Base-by-base conservation (phyloP, 1,139 yeast genomes). In the Meyerozyma carpophila region DNA sequence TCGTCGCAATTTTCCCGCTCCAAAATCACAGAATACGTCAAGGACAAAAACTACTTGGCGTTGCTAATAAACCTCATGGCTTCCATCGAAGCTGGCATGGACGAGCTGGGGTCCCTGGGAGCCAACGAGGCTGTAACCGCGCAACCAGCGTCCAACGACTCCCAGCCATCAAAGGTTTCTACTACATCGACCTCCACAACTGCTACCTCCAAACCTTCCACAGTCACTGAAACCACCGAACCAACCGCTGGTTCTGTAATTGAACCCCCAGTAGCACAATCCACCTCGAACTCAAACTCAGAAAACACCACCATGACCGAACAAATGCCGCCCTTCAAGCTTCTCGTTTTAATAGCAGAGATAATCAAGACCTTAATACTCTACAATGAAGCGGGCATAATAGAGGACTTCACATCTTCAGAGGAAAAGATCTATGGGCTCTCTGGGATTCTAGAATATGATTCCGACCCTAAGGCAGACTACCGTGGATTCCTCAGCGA, bases 401-500 rank as follows among this genome's bases (percentile, higher is more conserved):
- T 90, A 36, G 96, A 89, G 47, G 68, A 75, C 38, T 73, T 91
- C 43, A 66, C 88, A 2, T 75, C 77, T 2, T 50, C 62, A 4
- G 93, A 85, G 50, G 76, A 74, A 3, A 70, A 77, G 44, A 73
- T 88, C 31, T 56, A 75, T 53, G 86, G 87, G 0, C 66, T 87
- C 5, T 77, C 84, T 8, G 95, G 96, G 0, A 84, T 89, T n/a
- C 65, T 93, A 41, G 98, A 93, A 60, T 93, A 91, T 61, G 97
- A 91, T 58, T 86, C 94, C 0, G 95, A 86, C 20, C 72, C 75
- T 50, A 90, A 88, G 61, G 89, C 96, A 2, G 83, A 86, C 52
- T 89, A 88, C 63, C 70, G 97, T 40, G 79, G 77, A 16, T 82
- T 79, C 55, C 63, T 89, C 29, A 58, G 64, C 5, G 76, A 81